These are phyloP conservation scores for Pseudovirgaria hyperparasitica DNA, from an alignment of 2,329 filamentous ascomycete species.

Conservation along the genomic window DNA sequence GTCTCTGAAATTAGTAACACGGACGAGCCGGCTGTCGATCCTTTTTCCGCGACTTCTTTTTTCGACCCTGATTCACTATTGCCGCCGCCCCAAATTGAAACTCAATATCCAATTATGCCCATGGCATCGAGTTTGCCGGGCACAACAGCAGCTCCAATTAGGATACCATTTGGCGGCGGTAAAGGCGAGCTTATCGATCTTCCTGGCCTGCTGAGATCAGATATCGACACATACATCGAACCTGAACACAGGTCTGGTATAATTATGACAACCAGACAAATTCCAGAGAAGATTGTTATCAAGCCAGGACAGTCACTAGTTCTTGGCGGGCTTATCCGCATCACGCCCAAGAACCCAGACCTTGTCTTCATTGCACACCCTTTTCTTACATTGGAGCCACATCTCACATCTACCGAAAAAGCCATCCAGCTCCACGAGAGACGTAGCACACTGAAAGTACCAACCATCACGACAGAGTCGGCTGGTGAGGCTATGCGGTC, in stretches of 20 bases:
- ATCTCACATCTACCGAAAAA: constrained; percentile 70
- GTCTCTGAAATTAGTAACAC: too few species aligned
- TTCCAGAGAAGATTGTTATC: constrained; percentile 59
- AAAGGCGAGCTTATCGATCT: constrained; percentile 88
- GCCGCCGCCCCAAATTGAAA: constrained; percentile 62
- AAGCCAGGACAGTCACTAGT: constrained; percentile 70
- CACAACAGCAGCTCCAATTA: constrained; percentile 89
- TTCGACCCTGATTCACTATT: constrained; percentile 41
- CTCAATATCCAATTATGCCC: constrained; percentile 71
- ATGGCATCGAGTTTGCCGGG: constrained; percentile 77
- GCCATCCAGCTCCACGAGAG: constrained; percentile 58
- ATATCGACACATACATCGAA: constrained; percentile 58
- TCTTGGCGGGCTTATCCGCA: constrained; percentile 73
- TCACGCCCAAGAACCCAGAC: constrained; percentile 59
- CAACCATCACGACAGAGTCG: constrained; percentile 42
- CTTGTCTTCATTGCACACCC: constrained; percentile 66
- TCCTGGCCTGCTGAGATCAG: constrained; percentile 65
- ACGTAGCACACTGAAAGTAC: constrained; percentile 39
- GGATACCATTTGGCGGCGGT: constrained; percentile 75
- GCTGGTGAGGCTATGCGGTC: constrained; percentile 21
- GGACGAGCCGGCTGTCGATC: too few species aligned
- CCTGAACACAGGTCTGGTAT: constrained; percentile 53
- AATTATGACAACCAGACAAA: constrained; percentile 66
- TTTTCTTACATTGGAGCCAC: constrained; percentile 67
- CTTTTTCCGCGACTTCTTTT: too few species aligned